These are phyloP conservation scores for Pleoardoris graminearum DNA, from an alignment of 2,329 filamentous ascomycete genomes.

Conservation along the genomic window DNA sequence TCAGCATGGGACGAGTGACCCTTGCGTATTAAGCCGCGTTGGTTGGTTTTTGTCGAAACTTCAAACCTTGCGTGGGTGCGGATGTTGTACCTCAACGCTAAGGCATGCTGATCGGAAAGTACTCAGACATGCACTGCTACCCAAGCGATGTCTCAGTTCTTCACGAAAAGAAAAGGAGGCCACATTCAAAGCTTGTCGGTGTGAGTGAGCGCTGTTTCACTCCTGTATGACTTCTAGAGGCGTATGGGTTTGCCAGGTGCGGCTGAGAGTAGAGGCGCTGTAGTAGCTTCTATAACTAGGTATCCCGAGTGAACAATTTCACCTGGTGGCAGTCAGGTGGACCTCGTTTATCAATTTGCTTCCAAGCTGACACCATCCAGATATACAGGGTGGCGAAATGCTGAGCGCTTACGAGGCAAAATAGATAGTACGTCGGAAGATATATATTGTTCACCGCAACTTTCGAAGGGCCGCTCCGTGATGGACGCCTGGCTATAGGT, in stretches of 20 bases:
- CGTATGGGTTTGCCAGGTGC: too few species aligned
- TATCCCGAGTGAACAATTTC: background rate
- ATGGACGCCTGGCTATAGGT: background rate
- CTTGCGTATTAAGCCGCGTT: too few species aligned
- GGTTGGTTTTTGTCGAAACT: too few species aligned
- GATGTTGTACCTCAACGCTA: conserved; percentile 3
- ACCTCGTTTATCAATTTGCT: background rate
- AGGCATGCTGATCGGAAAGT: background rate
- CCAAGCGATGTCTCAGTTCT: background rate
- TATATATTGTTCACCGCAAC: background rate
- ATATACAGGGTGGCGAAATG: background rate
- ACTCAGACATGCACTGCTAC: background rate
- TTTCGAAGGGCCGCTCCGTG: background rate
- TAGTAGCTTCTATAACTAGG: background rate
- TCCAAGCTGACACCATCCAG: background rate
- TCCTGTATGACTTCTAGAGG: too few species aligned
- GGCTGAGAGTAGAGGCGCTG: too few species aligned
- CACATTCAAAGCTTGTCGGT: too few species aligned
- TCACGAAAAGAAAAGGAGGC: too few species aligned
- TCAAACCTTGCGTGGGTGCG: background rate
- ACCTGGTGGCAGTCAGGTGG: background rate
- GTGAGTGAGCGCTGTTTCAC: background rate
- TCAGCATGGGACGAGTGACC: too few species aligned
- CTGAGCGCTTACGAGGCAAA: background rate
- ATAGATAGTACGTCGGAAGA: background rate